Base-by-base conservation (phyloP, 768 basidiomycete genomes). In the Mycena sanguinolenta region DNA sequence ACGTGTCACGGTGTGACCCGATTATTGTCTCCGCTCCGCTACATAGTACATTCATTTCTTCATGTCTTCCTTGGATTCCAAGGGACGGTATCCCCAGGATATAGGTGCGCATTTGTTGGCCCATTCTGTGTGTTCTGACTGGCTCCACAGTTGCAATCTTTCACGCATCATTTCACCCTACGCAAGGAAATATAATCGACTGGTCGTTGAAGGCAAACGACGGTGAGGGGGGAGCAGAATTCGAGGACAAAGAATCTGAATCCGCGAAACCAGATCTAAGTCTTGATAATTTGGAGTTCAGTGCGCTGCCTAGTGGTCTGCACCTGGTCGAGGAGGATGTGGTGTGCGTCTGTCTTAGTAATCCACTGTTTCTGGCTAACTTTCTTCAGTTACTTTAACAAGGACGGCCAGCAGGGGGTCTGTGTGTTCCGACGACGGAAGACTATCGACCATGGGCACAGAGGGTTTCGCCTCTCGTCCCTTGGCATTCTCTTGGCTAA, bases 141-240 rank as follows among this genome's bases (percentile, higher is more conserved):
- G 32, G 12, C 58, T 39, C 36, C 49, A 55, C 73, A 95, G 94
- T 93, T 76, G 92, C 93, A 14, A 91, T 95, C 77, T 95, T 95
- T 71, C 93, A 95, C 80, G 86, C 91, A 21, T 93, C 93, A 8
- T 95, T 95, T 75, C 94, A 95, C 80, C 92, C 93, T 1, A 95
- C 93, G 25, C 87, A 88, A 72, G 94, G 94, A 17, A 95, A 94
- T 77, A 78, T 90, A 17, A 83, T 95, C 17, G 94, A 95, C 79
- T 95, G 95, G 94, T 89, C 86, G 52, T 77, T 92, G 34, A 93
- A 90, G 75, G 88, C 90, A 12, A 89, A 84, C 76, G 87, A 93
- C 69, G 92, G 93, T 91, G 58, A 52, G 86, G 50, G 50, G 85
- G 74, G 19, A 17, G 10, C n/a, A n/a, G 52, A 32, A 17, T 60